phyloP scores from a whole-genome alignment of 768 basidiomycete genomes.

The Trametes sanguinea region DNA sequence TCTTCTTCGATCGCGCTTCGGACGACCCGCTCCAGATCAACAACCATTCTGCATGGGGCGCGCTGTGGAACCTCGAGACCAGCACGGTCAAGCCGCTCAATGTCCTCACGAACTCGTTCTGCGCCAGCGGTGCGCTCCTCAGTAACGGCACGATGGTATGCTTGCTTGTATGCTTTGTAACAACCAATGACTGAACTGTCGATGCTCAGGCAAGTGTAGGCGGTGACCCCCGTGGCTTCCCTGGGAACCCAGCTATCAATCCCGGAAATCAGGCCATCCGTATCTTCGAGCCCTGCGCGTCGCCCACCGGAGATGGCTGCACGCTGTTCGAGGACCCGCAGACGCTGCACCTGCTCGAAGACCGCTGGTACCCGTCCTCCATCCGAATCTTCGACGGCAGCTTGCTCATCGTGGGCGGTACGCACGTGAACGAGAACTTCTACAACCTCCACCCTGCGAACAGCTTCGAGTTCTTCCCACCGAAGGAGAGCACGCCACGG shows the following conservation, averaged over 20 bases:
- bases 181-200: conserved; percentile 25
- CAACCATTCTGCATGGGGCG: conserved; percentile 82
- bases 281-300: conserved; percentile 67
- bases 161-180: background rate
- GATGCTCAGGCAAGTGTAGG: conserved; percentile 57
- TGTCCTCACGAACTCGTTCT: conserved; percentile 82
- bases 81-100: conserved; percentile 60
- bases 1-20: conserved; percentile 83
- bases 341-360: conserved; percentile 67
- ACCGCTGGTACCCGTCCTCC: conserved; percentile 80
- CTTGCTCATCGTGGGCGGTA: conserved; percentile 80
- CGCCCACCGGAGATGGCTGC: conserved; percentile 51
- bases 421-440: conserved; percentile 82
- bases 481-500: conserved; percentile 49
- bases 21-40: conserved; percentile 75
- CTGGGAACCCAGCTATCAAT: conserved; percentile 62
- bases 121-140: conserved; percentile 63
- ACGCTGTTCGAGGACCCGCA: conserved; percentile 65
- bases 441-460: conserved; percentile 81
- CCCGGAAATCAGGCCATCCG: conserved; percentile 80
- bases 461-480: conserved; percentile 81
- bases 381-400: conserved; percentile 73
- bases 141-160: conserved; percentile 58
- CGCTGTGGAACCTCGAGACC: conserved; percentile 68
- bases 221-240: conserved; percentile 75